Percentiles rank a stretch among this genome's conserved stretches.
These are phyloP conservation scores for Fusarium solani-melongenae DNA, from an alignment of 2,329 filamentous ascomycete species.

Conservation along the genomic window DNA sequence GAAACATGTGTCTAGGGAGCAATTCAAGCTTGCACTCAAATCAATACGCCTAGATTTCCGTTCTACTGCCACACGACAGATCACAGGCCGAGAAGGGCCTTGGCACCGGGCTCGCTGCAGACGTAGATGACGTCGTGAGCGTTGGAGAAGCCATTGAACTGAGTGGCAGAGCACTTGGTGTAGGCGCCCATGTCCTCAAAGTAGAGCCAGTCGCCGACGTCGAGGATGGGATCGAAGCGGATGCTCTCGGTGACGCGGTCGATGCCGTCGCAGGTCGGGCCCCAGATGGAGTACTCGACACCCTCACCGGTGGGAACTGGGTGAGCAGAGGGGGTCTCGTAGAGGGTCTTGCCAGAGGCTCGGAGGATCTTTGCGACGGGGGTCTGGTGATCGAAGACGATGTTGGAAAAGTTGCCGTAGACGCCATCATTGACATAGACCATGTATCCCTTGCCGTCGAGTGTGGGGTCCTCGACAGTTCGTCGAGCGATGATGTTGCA, in stretches of 20 bases:
- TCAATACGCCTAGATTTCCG: neutral
- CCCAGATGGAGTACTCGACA: conserved; percentile 95
- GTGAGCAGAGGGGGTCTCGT: conserved; percentile 64
- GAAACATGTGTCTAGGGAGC: conserved; percentile 14
- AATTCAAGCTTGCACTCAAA: neutral
- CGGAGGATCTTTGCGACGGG: conserved; percentile 86
- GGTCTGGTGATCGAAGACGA: conserved; percentile 98
- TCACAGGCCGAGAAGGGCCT: conserved; percentile 68
- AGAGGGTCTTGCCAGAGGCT: conserved; percentile 66
- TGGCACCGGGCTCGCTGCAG: conserved; percentile 90
- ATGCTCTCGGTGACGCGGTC: conserved; percentile 90
- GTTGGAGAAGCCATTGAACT: conserved; percentile 97
- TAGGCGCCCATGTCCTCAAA: conserved; percentile 99
- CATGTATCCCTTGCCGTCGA: conserved; percentile 84
- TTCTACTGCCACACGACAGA: neutral
- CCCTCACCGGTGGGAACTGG: conserved; percentile 59
- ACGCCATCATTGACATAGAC: conserved; percentile 97
- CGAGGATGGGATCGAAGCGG: conserved; percentile 78
- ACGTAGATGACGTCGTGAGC: conserved; percentile 94
- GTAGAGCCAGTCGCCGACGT: conserved; percentile 98
- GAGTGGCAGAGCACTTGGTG: conserved; percentile 96
- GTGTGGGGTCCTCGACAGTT: conserved; percentile 78
- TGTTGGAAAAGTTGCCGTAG: conserved; percentile 98
- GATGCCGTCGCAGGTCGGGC: conserved; percentile 97
- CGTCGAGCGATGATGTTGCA: conserved; percentile 97